Evolutionary conservation across 306 rosid species (phyloP).

Genomic region (Sicyos baderoa): DNA sequence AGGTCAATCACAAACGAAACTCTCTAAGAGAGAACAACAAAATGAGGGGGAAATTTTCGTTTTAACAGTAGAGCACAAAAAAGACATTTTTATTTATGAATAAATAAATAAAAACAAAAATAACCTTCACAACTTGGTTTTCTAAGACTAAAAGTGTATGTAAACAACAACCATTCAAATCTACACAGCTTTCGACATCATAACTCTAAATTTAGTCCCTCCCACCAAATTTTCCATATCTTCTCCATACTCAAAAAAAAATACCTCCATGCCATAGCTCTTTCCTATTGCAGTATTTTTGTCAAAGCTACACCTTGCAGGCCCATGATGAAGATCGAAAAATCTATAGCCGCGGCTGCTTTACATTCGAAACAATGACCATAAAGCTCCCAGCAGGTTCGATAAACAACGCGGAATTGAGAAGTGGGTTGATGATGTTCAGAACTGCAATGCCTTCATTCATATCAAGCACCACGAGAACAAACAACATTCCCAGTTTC

Average conservation of each 20-base stretch:
- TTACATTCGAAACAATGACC: slow-evolving; percentile 26
- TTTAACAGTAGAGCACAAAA: background rate
- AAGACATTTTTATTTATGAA: slow-evolving; percentile 3
- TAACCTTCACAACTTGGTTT: slow-evolving; percentile 34
- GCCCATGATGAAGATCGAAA: slow-evolving; percentile 39
- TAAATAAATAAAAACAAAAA: slow-evolving; percentile 21
- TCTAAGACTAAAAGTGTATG: slow-evolving; percentile 42
- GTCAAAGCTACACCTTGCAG: slow-evolving; percentile 34
- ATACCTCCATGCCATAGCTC: slow-evolving; percentile 26
- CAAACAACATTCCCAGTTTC: slow-evolving; percentile 34
- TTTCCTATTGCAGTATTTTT: slow-evolving; percentile 28
- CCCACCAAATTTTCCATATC: slow-evolving; percentile 18
- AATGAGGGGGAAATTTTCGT: slow-evolving; percentile 8
- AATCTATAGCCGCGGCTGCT: slow-evolving; percentile 30
- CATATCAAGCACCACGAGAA: slow-evolving; percentile 40
- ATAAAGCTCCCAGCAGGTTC: slow-evolving; percentile 37
- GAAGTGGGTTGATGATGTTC: slow-evolving; percentile 30
- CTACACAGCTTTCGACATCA: slow-evolving; percentile 56
- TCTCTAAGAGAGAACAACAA: background rate
- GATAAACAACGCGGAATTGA: slow-evolving; percentile 39
- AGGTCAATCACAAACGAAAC: too few relatives aligned
- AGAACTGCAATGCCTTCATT: slow-evolving; percentile 30
- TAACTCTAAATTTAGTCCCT: slow-evolving; percentile 31
- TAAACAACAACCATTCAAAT: slow-evolving; percentile 41
- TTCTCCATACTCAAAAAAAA: slow-evolving; percentile 33